Evolutionary conservation across 176 grass and related monocot genomes (phyloP).

Genomic region (Carex myosuroides): DNA sequence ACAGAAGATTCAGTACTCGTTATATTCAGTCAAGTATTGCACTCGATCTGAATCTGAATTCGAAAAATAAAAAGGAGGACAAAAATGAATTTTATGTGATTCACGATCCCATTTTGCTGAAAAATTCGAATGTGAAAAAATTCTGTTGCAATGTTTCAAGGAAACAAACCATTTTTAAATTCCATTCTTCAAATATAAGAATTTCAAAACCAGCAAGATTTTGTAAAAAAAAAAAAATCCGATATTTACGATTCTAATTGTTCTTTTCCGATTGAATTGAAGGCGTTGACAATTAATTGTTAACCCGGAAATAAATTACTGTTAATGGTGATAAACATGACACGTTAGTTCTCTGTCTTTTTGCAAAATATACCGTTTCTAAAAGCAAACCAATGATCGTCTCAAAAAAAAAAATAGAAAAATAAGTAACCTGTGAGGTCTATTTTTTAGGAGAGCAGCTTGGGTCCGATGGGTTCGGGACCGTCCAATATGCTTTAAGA

Average conservation of each 20-base stretch:
- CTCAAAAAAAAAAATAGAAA: not conserved
- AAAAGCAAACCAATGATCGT: not conserved
- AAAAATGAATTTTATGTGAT: not conserved
- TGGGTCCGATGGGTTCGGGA: no score
- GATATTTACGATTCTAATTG: not conserved
- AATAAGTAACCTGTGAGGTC: not conserved
- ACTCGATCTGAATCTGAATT: no score
- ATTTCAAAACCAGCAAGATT: not conserved
- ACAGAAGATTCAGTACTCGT: no score
- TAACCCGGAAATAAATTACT: not conserved
- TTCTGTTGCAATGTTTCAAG: not conserved
- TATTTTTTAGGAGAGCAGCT: no score
- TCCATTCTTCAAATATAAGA: not conserved
- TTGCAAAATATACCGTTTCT: not conserved
- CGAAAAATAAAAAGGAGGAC: no score
- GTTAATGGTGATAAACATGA: not conserved
- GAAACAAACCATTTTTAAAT: not conserved
- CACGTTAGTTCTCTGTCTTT: not conserved
- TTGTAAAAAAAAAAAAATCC: not conserved
- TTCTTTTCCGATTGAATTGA: not conserved
- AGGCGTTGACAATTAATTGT: not conserved
- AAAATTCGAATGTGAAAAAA: not conserved
- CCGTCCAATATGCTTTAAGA: no score
- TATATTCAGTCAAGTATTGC: no score
- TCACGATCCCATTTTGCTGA: not conserved